phyloP scores from a whole-genome alignment of 805 yeast genomes.

The Debaryomyces hansenii region DNA sequence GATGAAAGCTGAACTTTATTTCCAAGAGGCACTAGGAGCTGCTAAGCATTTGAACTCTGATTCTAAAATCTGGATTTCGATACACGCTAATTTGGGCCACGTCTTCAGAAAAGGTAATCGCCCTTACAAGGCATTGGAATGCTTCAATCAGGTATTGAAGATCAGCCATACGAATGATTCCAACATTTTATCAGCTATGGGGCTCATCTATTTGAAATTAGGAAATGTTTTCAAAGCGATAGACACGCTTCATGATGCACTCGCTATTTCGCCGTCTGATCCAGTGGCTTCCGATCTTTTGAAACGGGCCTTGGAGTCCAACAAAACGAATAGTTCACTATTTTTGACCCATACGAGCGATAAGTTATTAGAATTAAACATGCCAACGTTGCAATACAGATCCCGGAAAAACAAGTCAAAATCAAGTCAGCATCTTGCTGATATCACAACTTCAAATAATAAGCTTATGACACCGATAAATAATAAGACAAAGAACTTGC shows the following conservation, averaged over 20 bases:
- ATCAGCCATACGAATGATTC: constrained; percentile 66
- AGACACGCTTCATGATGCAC: constrained; percentile 73
- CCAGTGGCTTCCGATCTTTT: constrained; percentile 82
- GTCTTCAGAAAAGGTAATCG: constrained; percentile 71
- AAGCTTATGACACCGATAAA: constrained; percentile 24
- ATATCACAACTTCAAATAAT: constrained; percentile 9
- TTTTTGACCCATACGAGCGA: constrained; percentile 27
- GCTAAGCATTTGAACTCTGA: constrained; percentile 72
- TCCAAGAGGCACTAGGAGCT: constrained; percentile 69
- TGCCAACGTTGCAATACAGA: constrained; percentile 25
- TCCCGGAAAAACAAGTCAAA: constrained; percentile 3
- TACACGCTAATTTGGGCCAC: constrained; percentile 85
- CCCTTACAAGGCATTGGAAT: constrained; percentile 64
- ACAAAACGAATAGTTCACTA: constrained; percentile 26
- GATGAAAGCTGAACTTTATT: constrained; percentile 64
- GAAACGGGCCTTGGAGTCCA: constrained; percentile 72
- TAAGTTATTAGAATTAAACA: constrained; percentile 19
- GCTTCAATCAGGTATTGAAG: constrained; percentile 74
- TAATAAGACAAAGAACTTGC: constrained; percentile 11
- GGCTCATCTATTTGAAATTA: constrained; percentile 72
- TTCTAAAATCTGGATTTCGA: constrained; percentile 79
- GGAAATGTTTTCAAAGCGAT: constrained; percentile 68
- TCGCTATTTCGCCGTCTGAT: constrained; percentile 76
- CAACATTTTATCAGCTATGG: constrained; percentile 80
- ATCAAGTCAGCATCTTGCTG: constrained; percentile 7